Evolutionary conservation across 1,284 basidiomycete genomes (phyloP), one percentile per base, ranked within the genome.

Genomic region (Sporisorium exsertum): DNA sequence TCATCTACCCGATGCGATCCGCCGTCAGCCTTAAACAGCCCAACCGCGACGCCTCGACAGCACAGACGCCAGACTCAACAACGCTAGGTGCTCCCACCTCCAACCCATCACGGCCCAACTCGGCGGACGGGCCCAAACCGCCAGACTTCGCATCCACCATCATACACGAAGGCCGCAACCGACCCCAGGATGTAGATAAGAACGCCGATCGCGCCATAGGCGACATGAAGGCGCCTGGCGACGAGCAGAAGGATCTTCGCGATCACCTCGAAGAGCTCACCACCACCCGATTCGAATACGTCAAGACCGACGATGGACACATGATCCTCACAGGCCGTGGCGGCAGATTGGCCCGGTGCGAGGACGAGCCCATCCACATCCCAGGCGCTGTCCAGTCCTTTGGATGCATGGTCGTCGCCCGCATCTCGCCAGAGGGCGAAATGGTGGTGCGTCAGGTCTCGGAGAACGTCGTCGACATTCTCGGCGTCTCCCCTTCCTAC

Each of bases 341-440:
- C 79, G 92, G 92, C 0, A 87, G 89, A 55, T 77, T 94, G 12
- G 86, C 88, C 33, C 88, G 88, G 52, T 95, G 93, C 79, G 93
- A 94, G 84, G 93, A 95, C 79, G 93, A 95, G 91, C 93, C 93
- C 0, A 95, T 96, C 57, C 90, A 91, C 12, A 91, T 91, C 0
- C 94, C 93, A 3, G 93, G 93, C 2, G 92, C 93, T 0, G 90
- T 95, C 0, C 94, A 96, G 86, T 91, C 91, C 0, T 96, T 93
- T 81, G 94, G 93, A 10, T 91, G 94, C 0, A 88, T 95, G 18
- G 89, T 95, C 54, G 92, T 90, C 0, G 87, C 94, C 1, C 90
- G 92, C 70, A 90, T 93, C 79, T 87, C 90, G 32, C 87, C 89
- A 13, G 90, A 92, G 2, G 91, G 88, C 10, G 87, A 88, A 9